Evolutionary conservation across 441 rosid genomes (phyloP), one percentile per base, ranked within the genome.

Genomic region (Daphne laureola): DNA sequence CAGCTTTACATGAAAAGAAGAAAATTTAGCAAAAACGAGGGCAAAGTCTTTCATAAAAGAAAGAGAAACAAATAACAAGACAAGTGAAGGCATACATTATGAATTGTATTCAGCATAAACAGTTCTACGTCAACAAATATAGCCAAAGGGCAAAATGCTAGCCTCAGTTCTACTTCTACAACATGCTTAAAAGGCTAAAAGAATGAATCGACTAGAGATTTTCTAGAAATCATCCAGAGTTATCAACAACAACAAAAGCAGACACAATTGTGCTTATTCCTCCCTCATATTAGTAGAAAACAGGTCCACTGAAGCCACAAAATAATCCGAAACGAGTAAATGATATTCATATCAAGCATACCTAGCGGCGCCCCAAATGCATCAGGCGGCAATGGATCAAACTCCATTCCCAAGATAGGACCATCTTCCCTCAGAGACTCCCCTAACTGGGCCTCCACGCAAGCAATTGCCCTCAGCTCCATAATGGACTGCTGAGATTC

Each of bases 371-470:
- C 71, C 4, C 97, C 97, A 40, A 95, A 95, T 1, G 98, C 96
- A 74, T 81, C 97, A 13, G 98, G 98, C 43, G 99, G 99, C 73
- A 95, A 74, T 0, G 91, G 84, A 83, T 95, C 99, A 70, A 95
- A 95, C 68, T 90, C 95, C 92, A 95, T 71, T 12, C 99, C 99
- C 12, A 95, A 89, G 51, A 81, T 75, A 0, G 99, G 99, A 2
- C 99, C 99, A 72, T 88, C 98, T 52, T 95, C 98, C 72, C 95
- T 81, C 72, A 95, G 59, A 2, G 99, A 77, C 79, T 88, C 97
- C 13, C 95, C 96, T 71, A 95, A 72, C 78, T 88, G 99, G 0
- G 87, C 85, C 76, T 95, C 98, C 76, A 95, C 95, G 31, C 84
- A 83, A 1, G 80, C 89, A 70, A 95, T 83, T 18, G 90, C 98